Base-by-base conservation (phyloP, 331 rosid species). In the Cucumis variabilis region DNA sequence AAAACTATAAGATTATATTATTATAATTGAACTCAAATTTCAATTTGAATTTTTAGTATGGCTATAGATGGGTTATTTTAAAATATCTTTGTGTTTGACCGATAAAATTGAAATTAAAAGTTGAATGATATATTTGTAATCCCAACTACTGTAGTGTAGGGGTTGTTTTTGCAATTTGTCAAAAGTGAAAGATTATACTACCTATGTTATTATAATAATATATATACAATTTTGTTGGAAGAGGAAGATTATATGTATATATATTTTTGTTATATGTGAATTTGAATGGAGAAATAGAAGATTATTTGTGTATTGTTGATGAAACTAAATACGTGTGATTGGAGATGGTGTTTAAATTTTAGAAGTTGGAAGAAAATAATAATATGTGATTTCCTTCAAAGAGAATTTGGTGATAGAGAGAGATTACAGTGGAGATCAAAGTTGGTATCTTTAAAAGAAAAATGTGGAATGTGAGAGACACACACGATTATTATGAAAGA, bases 401-500 rank as follows among this genome's bases (percentile, higher is more conserved):
- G 37, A 77, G 63, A 77, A 77, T 77, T 77, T 77, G 83, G 20
- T 77, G 83, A 76, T 46, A 76, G 82, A 76, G 30, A 44, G 28
- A 76, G 82, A 77, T 77, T 77, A 50, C 24, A 23, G 13, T 23
- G 37, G 83, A 30, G 27, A 77, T 44, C 48, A 44, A 77, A 50
- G 63, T 77, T 48, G 83, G 83, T 77, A 77, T 77, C 83, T 77
- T 46, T 77, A 48, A 77, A 50, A 77, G 83, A 1, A 48, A 77
- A 48, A 48, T 77, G 63, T 48, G 60, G 60, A 50, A 37, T 24
- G 63, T n/a, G 83, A 48, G 83, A 77, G 83, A 77, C 37, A 77
- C 63, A 77, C 63, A 77, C 63, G 83, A 77, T 77, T 77, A 77
- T 48, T 77, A 77, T 46, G 37, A 77, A 77, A 77, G 83, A 46